Evolutionary conservation across 1,284 basidiomycete species (phyloP), one percentile per base, ranked within the genome.

Genomic region (Tylopilus orsonianus): DNA sequence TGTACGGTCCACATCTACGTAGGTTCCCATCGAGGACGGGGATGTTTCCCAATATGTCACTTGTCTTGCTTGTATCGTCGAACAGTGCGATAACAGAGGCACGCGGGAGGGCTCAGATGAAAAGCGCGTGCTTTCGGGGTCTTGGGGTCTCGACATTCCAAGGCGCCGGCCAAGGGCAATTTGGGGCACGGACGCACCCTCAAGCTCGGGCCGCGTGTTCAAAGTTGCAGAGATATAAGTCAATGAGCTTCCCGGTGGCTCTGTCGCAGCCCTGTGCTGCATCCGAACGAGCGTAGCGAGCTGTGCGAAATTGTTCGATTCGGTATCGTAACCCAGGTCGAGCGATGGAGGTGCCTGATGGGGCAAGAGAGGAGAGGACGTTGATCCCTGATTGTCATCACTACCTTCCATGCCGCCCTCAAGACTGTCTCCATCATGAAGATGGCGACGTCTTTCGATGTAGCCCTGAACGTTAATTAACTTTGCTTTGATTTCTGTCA

Each of bases 401-500:
- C 16, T 40, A 32, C 23, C 53, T 52, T 58, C 54, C 49, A 48
- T 37, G 39, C 58, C 59, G 36, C 50, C 45, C 39, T 50, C 54
- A n/a, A 30, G 22, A 30, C 46, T 57, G 44, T 51, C 58, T 29
- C 38, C 39, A 38, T 57, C 57, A 30, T 51, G 45, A 5, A 48
- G 32, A 42, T 35, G 41, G 41, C 48, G 26, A 27, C 26, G 26
- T 27, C 41, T 42, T 18, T 65, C 59, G 8, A 52, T 39, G 40
- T 48, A 52, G 46, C 40, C 54, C 49, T 64, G 62, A 53, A 64
- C 34, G 48, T 40, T 52, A 54, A 64, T 52, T 52, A 66, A 50
- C 50, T 38, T 59, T 50, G 41, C 54, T 49, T 56, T 65, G 34
- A 62, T 41, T 43, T 56, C 54, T 43, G 46, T 33, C 55, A 65